A percentile compares a stretch with the other conserved stretches of the same genome.
Evolutionary conservation across 352 stramenopile species (phyloP).

Genomic region (Phytophthora ramorum): DNA sequence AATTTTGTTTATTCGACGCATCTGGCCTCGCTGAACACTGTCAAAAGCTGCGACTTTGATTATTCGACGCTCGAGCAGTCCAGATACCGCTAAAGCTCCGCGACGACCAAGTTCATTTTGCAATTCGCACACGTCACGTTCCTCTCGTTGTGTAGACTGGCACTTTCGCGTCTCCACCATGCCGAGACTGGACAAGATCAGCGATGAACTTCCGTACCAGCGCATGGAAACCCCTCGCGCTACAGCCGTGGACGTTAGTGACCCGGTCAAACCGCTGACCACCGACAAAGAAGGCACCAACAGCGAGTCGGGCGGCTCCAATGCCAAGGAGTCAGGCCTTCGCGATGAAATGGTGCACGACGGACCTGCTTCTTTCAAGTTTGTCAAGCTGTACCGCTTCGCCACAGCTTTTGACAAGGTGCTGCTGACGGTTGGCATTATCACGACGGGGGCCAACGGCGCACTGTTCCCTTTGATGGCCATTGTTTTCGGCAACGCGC

Average conservation of each 20-base stretch:
- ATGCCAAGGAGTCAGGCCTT: conserved; percentile 25
- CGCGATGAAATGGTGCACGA: conserved; percentile 27
- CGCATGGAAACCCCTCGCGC: conserved; percentile 13
- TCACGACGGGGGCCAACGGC: conserved; percentile 38
- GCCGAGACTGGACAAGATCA: conserved; percentile 17
- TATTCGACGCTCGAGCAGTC: too few relatives aligned
- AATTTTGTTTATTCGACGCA: too few relatives aligned
- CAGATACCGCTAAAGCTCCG: too few relatives aligned
- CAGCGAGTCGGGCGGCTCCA: conserved; percentile 23
- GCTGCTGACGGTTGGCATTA: conserved; percentile 31
- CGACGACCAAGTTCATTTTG: too few relatives aligned
- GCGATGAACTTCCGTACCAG: conserved; percentile 7
- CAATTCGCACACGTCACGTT: too few relatives aligned
- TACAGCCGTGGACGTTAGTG: conserved; percentile 11
- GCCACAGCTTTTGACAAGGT: conserved; percentile 43
- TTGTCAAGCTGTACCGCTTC: conserved; percentile 45
- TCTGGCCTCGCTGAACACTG: too few relatives aligned
- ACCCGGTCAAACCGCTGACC: conserved; percentile 1
- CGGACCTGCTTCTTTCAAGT: conserved; percentile 38
- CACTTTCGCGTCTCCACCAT: conserved; percentile 1
- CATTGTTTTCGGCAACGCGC: conserved; percentile 45
- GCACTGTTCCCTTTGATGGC: conserved; percentile 52
- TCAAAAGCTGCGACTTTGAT: too few relatives aligned
- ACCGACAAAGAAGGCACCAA: conserved; percentile 13
- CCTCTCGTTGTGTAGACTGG: background rate